Evolutionary conservation across 768 basidiomycete genomes (phyloP).

Genomic region (Porphyrellus cyaneotinctus): DNA sequence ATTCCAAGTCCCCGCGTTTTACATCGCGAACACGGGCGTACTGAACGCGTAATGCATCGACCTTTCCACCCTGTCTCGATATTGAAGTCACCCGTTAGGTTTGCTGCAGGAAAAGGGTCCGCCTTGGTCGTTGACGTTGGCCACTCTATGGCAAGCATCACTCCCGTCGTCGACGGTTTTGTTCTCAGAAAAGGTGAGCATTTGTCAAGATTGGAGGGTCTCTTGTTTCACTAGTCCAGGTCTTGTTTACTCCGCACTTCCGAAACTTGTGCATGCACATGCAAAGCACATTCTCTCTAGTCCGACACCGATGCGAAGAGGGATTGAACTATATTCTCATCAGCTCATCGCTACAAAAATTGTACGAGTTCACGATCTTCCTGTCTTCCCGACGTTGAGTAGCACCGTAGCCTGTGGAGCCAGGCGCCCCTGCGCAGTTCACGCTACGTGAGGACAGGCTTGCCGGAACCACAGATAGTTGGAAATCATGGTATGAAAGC

Average conservation of each 20-base stretch:
- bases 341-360: conserved; percentile 85
- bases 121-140: conserved; percentile 95
- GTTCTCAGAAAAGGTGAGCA: conserved; percentile 85
- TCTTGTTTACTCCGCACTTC: conserved; percentile 68
- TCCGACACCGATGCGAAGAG: conserved; percentile 45
- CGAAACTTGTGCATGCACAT: conserved; percentile 77
- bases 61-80: conserved; percentile 1
- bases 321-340: conserved; percentile 74
- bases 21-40: conserved; percentile 92
- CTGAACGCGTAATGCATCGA: conserved; percentile 72
- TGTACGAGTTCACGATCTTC: conserved; percentile 35
- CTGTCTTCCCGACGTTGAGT: conserved; percentile 4
- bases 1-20: conserved; percentile 91
- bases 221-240: conserved; percentile 42
- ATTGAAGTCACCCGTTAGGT: conserved; percentile 45
- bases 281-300: conserved; percentile 62
- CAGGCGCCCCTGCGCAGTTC: conserved; percentile 59
- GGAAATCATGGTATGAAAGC: conserved; percentile 75
- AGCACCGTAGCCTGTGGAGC: conserved; percentile 65
- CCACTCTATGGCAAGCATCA: conserved; percentile 82
- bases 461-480: conserved; percentile 70
- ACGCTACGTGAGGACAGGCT: conserved; percentile 72
- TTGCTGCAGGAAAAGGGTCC: conserved; percentile 96
- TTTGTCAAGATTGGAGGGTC: not conserved
- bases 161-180: conserved; percentile 96